Conservation (phyloP, 208 protist genomes). For the Trypanosoma platydactyli region DNA sequence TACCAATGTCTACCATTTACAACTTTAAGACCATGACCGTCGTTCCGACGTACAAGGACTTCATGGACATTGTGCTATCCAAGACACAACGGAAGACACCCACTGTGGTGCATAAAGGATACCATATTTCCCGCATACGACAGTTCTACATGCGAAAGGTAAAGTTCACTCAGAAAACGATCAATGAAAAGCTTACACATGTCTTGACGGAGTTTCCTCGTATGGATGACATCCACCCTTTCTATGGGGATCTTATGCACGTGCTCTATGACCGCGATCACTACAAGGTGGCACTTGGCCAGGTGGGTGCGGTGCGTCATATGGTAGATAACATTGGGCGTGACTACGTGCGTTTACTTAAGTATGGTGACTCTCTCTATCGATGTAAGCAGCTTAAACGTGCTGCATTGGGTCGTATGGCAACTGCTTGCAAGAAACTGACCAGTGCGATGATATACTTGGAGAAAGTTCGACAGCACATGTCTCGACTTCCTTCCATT, state of each 20-base stretch:
- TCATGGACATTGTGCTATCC: slow-evolving; percentile 99
- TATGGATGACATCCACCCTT: slow-evolving; percentile 99
- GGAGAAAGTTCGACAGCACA: slow-evolving; percentile 99
- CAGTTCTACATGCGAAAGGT: slow-evolving; percentile 99
- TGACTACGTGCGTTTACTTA: slow-evolving; percentile 98
- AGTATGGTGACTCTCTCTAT: slow-evolving; percentile 99
- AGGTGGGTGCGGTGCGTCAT: slow-evolving; percentile 96
- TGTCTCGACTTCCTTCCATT: slow-evolving; percentile 99
- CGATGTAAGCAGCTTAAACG: slow-evolving; percentile 99
- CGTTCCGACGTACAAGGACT: slow-evolving; percentile 98
- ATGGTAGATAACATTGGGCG: slow-evolving; percentile 98
- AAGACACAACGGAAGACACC: slow-evolving; percentile 99
- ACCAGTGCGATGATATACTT: slow-evolving; percentile 96
- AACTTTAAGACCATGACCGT: slow-evolving; percentile 98
- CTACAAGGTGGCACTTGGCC: slow-evolving; percentile 99
- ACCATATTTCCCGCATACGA: slow-evolving; percentile 98
- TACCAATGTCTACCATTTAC: slow-evolving; percentile 91
- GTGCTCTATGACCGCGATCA: slow-evolving; percentile 99
- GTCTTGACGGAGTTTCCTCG: slow-evolving; percentile 97
- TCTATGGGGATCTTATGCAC: slow-evolving; percentile 99
- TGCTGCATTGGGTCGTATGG: slow-evolving; percentile 99
- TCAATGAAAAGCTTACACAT: slow-evolving; percentile 96
- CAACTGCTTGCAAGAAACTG: slow-evolving; percentile 97
- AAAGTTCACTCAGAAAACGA: slow-evolving; percentile 98
- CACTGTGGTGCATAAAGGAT: slow-evolving; percentile 99